phyloP scores from a whole-genome alignment of 2,329 filamentous ascomycete genomes.

The Dothideomycetes sp. region DNA sequence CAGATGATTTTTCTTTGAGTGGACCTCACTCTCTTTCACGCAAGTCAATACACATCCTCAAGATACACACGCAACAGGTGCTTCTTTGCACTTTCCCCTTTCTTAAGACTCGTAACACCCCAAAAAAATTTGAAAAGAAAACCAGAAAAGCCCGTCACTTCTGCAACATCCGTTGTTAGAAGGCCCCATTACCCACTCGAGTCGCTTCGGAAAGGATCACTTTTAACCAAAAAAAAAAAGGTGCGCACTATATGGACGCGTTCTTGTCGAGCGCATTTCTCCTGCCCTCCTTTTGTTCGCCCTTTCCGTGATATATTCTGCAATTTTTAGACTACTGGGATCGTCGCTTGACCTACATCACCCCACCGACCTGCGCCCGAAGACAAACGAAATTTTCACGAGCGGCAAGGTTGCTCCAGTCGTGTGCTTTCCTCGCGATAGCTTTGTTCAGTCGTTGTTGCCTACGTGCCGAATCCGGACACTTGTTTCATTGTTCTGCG shows the following conservation, averaged over 20 bases:
- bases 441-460: no score
- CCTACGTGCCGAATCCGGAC: no score
- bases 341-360: no score
- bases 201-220: constrained; percentile 6
- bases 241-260: constrained; percentile 6
- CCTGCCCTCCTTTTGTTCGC: no score
- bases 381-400: no score
- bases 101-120: constrained; percentile 19
- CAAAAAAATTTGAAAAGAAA: constrained; percentile 29
- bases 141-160: constrained; percentile 22
- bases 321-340: no score
- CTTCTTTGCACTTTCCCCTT: constrained; percentile 14
- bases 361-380: no score
- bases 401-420: no score
- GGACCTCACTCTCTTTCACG: constrained; percentile 7
- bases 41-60: constrained; percentile 11
- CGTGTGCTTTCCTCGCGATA: not conserved
- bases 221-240: constrained; percentile 5
- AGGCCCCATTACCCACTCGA: constrained; percentile 6
- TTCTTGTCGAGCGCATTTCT: not conserved
- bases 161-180: constrained; percentile 11
- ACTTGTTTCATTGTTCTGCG: no score
- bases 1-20: constrained; percentile 4
- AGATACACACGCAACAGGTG: constrained; percentile 9
- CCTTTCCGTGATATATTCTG: no score